Conservation (phyloP, 164 flowering plant species). For the Platanus orientalis region DNA sequence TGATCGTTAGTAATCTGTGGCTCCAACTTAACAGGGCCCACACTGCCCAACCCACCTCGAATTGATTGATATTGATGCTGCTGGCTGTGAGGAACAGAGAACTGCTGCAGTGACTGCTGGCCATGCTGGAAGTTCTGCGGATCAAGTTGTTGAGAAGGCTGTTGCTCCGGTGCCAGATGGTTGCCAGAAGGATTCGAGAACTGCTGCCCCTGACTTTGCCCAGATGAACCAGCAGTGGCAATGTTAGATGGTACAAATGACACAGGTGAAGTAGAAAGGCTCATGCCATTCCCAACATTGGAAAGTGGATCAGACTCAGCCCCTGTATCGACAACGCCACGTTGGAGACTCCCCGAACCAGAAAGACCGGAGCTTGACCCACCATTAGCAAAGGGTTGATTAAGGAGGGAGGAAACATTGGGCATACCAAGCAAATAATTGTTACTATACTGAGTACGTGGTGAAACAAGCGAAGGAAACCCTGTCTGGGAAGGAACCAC, state of each 20-base stretch:
- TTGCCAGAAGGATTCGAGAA: constrained; percentile 45
- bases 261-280: constrained; percentile 41
- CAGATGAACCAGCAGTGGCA: constrained; percentile 41
- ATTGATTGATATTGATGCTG: constrained; percentile 52
- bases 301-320: constrained; percentile 84
- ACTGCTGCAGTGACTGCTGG: constrained; percentile 66
- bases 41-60: constrained; percentile 51
- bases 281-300: constrained; percentile 61
- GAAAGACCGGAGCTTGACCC: constrained; percentile 53
- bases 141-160: constrained; percentile 65
- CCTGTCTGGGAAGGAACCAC: constrained; percentile 45
- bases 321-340: constrained; percentile 55
- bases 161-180: constrained; percentile 61
- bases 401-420: constrained; percentile 63
- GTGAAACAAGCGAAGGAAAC: constrained; percentile 65
- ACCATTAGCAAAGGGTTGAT: constrained; percentile 76
- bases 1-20: constrained; percentile 63
- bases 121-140: constrained; percentile 64
- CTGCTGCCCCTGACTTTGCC: constrained; percentile 68
- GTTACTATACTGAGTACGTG: constrained; percentile 57
- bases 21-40: constrained; percentile 77
- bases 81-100: constrained; percentile 35
- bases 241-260: constrained; percentile 43
- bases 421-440: constrained; percentile 64
- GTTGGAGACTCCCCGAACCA: constrained; percentile 54